Evolutionary conservation across 441 rosid genomes (phyloP), one percentile per base, ranked within the genome.

Genomic region (Sinapis alba): DNA sequence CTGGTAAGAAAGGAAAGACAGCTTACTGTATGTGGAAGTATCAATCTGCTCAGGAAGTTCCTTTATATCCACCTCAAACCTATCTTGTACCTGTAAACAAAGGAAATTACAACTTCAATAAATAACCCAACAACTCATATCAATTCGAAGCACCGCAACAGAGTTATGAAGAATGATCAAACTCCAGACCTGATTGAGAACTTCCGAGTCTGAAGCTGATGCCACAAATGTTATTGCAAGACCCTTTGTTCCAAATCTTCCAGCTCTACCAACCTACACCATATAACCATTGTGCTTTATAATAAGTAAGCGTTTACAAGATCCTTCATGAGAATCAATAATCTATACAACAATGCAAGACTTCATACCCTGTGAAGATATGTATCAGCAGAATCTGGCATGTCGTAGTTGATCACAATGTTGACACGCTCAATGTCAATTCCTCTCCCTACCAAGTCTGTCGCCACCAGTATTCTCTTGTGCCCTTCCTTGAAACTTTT

Each of bases 351-450:
- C n/a, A 11, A 5, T 45, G 1, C 3, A 54, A 5, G 65, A 26
- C 15, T 27, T 38, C 71, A n/a, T 76, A 93, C 99, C 90, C 99
- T 93, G 85, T 95, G 99, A 24, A 95, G 87, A 58, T 95, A 95
- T 3, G 99, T 95, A 66, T 93, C 99, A 6, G 98, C 99, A 64
- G 99, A 93, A 81, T 93, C 97, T 7, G 98, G 99, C 99, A 96
- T 96, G 82, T 93, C 97, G 67, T 96, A 96, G 83, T 96, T 96
- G 78, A 93, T 90, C 3, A 96, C 99, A 50, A 96, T 96, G 80
- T 96, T 96, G 10, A 96, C 98, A 28, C 99, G 90, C 74, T 96
- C 99, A 65, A 93, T 96, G 82, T 96, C 98, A 64, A 96, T 96
- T 36, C 98, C 98, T 63, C 99, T 85, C 19, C 98, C 99, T 18